A percentile compares a stretch with the other conserved stretches of the same genome.
Evolutionary conservation across 495 filamentous ascomycete genomes (phyloP).

Genomic region (Pyrenula massariospora): DNA sequence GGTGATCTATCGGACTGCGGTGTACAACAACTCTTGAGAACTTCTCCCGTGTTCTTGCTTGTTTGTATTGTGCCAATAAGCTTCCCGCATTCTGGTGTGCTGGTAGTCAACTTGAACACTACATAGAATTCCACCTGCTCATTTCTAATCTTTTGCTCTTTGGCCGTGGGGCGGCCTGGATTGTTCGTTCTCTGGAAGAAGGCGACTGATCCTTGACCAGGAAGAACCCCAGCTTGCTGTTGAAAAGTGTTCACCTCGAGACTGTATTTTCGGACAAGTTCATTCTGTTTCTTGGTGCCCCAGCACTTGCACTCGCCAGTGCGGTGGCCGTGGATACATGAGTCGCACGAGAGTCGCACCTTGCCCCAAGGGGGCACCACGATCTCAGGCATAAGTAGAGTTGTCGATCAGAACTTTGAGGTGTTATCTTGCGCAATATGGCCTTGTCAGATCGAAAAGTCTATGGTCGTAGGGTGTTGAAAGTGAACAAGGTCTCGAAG

Average conservation of each 20-base stretch:
- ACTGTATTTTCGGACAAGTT: neutral
- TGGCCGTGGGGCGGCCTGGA: neutral
- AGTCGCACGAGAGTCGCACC: neutral
- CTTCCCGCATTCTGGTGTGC: neutral
- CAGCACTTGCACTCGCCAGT: neutral
- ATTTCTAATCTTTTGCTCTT: neutral
- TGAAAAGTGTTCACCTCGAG: neutral
- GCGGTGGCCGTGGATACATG: neutral
- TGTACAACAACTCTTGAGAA: neutral
- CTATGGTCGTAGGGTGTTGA: too few species aligned
- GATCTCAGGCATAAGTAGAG: neutral
- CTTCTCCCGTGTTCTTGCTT: neutral
- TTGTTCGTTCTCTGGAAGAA: neutral
- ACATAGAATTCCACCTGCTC: neutral
- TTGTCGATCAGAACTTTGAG: neutral
- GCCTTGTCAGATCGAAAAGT: neutral
- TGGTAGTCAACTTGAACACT: neutral
- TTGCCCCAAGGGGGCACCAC: too few species aligned
- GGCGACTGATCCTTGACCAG: neutral
- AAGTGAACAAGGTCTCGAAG: too few species aligned
- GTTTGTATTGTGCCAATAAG: neutral
- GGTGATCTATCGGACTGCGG: too few species aligned
- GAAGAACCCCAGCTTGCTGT: neutral
- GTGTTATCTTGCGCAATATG: neutral
- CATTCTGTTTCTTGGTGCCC: neutral